Evolutionary conservation across 352 stramenopile genomes (phyloP), one percentile per base, ranked within the genome.

Genomic region (Aphanomyces stellatus): DNA sequence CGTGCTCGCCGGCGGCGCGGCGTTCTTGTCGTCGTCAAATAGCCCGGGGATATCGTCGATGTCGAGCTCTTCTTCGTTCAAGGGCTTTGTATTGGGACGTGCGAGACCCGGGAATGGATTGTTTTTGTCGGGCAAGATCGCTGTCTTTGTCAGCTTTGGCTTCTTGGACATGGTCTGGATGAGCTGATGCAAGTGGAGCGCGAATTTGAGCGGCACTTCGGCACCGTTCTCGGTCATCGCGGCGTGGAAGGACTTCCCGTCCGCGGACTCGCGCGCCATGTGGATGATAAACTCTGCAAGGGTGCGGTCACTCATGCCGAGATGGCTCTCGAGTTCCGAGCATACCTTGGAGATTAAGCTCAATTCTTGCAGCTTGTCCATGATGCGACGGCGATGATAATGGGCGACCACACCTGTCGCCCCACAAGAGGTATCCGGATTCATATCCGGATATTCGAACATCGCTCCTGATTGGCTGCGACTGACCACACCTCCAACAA

Each of bases 211-310:
- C 0, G 60, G 49, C 34, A 76, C 69, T 49, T 70, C 69, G 15
- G 63, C 61, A 24, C 34, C 66, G 53, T 73, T 71, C 8, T 72
- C 69, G n/a, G 19, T 30, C 46, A 75, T 28, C 24, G n/a, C 27
- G 10, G 25, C 33, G 46, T 69, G 24, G 43, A 70, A 76, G 8
- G 8, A 34, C 46, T 63, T 49, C 11, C 34, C 31, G 63, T 69
- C 49, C 24, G 48, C 51, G 13, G 40, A 34, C 43, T 87, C 74
- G 53, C 90, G 82, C 49, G 95, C 87, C 62, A 96, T 74, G 66
- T 97, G 82, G 71, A 97, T 96, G 34, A 98, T 83, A 68, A 98
- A 99, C 82, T 99, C 96, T 11, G 96, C 88, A 55, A 99, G 80
- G 35, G 95, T 99, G 71, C 97, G 96, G 76, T 99, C 97, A 63